Evolutionary conservation across 2,329 filamentous ascomycete species (phyloP), one percentile per base, ranked within the genome.

Genomic region (Alternaria tenuissima): DNA sequence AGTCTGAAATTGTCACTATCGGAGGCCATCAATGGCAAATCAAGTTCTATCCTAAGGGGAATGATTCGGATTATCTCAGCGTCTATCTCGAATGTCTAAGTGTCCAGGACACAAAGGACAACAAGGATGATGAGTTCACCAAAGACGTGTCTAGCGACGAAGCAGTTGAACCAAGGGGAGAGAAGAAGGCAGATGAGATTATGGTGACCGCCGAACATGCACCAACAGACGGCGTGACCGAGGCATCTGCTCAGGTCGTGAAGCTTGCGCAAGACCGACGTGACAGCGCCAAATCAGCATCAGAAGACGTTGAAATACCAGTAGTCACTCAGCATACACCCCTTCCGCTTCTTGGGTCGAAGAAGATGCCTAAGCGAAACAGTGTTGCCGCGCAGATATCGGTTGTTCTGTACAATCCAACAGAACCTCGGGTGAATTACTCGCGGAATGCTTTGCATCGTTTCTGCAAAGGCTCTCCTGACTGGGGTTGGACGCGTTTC

Each of bases 401-500:
- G 39, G 83, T 89, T 24, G 83, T 89, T 47, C 78, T 89, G 48
- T 89, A 89, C 79, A 89, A 89, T 62, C 87, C 87, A 0, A 79
- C 81, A 26, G 87, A 89, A 66, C 87, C 87, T 46, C 83, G 86
- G 7, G 86, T 86, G 5, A 82, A 86, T 58, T 84, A 84, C 71
- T 83, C 82, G 68, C 81, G 85, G 55, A 84, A 82, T 12, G 86
- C 85, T 42, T 81, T 83, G 47, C 86, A 89, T 72, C 85, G 87
- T 56, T 89, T 88, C 75, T 85, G 84, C 66, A 81, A 82, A 32
- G 80, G 84, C 52, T 86, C 85, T 42, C 76, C 86, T 12, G 87
- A 89, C 66, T 88, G 86, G 83, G 87, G 87, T 3, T 89, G 87
- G 86, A 86, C 85, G 34, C 84, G 87, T 59, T 89, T 88, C 71